Percentiles rank a stretch among this genome's conserved stretches.
Conservation (phyloP, 257 asterid genomes). For the Oldenlandia corymbosa region DNA sequence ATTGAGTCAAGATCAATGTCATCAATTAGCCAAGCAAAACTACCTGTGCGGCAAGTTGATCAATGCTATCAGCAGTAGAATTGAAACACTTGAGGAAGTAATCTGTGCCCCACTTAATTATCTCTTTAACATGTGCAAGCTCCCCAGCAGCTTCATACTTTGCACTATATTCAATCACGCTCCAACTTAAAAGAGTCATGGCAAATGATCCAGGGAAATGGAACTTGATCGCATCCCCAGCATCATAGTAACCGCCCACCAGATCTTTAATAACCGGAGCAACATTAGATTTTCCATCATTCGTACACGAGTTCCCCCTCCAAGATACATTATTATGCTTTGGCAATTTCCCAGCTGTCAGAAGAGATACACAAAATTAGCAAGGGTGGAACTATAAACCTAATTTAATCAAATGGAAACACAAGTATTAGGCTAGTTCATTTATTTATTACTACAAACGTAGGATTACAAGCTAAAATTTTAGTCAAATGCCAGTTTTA, state of each 20-base stretch:
- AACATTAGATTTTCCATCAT: slow-evolving; percentile 60
- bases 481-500: background rate
- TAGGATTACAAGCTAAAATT: background rate
- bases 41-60: slow-evolving; percentile 74
- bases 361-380: slow-evolving; percentile 18
- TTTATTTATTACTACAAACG: background rate
- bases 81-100: slow-evolving; percentile 91
- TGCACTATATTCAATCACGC: slow-evolving; percentile 83
- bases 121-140: slow-evolving; percentile 80
- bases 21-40: background rate
- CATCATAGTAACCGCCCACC: slow-evolving; percentile 85
- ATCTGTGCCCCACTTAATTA: slow-evolving; percentile 96
- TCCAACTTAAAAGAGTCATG: slow-evolving; percentile 98
- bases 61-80: slow-evolving; percentile 75
- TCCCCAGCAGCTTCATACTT: slow-evolving; percentile 93
- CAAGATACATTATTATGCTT: slow-evolving; percentile 92
- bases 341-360: slow-evolving; percentile 86
- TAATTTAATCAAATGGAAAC: background rate
- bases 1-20: background rate
- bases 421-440: background rate
- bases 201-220: slow-evolving; percentile 84
- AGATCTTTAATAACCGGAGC: slow-evolving; percentile 54
- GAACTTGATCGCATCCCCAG: slow-evolving; percentile 96
- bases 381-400: background rate
- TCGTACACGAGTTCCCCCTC: slow-evolving; percentile 83